These are phyloP conservation scores for Leersia perrieri DNA, from an alignment of 176 grass and related monocot genomes.

Conservation along the genomic window DNA sequence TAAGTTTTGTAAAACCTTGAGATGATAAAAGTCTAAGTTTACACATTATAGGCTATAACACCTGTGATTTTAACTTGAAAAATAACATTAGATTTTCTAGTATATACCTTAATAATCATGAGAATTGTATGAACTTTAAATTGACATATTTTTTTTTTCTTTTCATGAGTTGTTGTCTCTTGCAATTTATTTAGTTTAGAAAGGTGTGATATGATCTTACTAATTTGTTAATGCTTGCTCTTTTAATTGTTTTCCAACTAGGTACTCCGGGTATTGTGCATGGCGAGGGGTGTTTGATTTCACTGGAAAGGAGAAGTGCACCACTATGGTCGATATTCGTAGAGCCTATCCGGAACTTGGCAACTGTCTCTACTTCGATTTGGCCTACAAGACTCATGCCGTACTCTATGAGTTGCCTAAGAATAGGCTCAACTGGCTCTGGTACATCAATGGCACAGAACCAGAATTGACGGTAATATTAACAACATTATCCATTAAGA, in stretches of 20 bases:
- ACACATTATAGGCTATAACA: too few relatives aligned
- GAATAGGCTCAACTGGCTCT: conserved; percentile 81
- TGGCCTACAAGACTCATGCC: conserved; percentile 62
- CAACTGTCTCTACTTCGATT: conserved; percentile 80
- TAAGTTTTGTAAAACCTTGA: too few relatives aligned
- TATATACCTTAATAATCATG: too few relatives aligned
- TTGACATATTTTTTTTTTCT: too few relatives aligned
- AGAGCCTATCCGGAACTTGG: conserved; percentile 70
- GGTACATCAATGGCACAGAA: conserved; percentile 80
- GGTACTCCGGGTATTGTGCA: conserved; percentile 77
- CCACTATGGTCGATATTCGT: conserved; percentile 42
- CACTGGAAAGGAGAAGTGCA: conserved; percentile 58
- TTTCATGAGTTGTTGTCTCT: too few relatives aligned
- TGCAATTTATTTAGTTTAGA: too few relatives aligned
- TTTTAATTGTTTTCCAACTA: conserved; percentile 1
- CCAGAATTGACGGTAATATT: conserved; percentile 56
- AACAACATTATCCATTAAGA: neutral
- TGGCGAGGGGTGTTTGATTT: conserved; percentile 89
- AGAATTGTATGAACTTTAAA: too few relatives aligned
- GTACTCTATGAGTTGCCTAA: conserved; percentile 80
- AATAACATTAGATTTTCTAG: too few relatives aligned
- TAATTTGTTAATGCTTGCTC: too few relatives aligned
- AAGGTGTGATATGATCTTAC: too few relatives aligned
- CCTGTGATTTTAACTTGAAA: too few relatives aligned
- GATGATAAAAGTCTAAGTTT: too few relatives aligned